phyloP scores from a whole-genome alignment of 23 red algal genomes.

The Pyropia haitanensis region DNA sequence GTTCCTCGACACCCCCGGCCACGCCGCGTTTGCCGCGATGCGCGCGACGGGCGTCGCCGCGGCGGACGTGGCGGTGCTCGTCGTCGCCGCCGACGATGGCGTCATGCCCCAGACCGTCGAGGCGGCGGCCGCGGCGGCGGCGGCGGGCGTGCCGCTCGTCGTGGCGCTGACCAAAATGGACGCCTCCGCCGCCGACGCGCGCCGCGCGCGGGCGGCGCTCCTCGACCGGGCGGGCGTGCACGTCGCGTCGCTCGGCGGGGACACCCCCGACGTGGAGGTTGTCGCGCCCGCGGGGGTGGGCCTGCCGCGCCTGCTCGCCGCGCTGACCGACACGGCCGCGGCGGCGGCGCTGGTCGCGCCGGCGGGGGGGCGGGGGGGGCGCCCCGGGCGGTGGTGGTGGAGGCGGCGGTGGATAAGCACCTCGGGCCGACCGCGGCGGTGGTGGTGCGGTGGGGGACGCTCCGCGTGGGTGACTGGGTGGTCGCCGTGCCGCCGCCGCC shows the following conservation, averaged over 20 bases:
- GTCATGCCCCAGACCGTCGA: constrained; percentile 89
- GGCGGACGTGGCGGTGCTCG: constrained; percentile 82
- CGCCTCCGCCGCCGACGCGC: constrained; percentile 27
- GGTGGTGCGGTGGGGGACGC: constrained; percentile 50
- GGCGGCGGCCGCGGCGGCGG: constrained; percentile 54
- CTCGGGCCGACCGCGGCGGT: constrained; percentile 54
- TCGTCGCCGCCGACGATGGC: constrained; percentile 91
- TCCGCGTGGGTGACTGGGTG: constrained; percentile 51
- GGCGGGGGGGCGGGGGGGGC: constrained; percentile 28
- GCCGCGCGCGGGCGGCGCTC: constrained; percentile 39
- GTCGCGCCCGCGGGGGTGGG: constrained; percentile 55
- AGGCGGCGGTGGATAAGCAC: constrained; percentile 53
- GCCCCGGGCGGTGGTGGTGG: constrained; percentile 21
- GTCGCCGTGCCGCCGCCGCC: constrained; percentile 18
- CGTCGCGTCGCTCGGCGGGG: constrained; percentile 72
- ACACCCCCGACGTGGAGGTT: constrained; percentile 75
- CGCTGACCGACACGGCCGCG: constrained; percentile 67
- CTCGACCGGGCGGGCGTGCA: constrained; percentile 36
- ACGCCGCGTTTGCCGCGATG: constrained; percentile 87
- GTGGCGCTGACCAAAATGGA: constrained; percentile 94
- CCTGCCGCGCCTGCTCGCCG: constrained; percentile 50
- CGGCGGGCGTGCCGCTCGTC: constrained; percentile 69
- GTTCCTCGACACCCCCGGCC: constrained; percentile 89
- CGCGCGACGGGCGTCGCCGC: constrained; percentile 56
- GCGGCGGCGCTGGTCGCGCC: constrained; percentile 49